Percentiles rank a stretch among this genome's conserved stretches.
Conservation (phyloP, 108 stramenopile genomes). For the Cyclotella choctawhatcheeana region DNA sequence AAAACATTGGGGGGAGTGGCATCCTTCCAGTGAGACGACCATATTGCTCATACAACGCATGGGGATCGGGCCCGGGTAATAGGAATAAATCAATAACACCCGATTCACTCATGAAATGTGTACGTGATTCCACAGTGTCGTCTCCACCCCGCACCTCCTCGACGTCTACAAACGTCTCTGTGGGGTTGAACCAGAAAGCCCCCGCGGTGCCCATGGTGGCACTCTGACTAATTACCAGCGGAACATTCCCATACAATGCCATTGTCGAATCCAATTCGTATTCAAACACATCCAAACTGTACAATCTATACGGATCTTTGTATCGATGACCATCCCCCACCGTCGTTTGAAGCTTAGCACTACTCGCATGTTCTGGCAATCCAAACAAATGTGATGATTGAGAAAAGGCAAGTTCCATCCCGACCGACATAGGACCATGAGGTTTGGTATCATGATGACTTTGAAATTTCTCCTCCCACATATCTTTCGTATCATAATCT, state of each 20-base stretch:
- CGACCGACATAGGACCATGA: conserved; percentile 94
- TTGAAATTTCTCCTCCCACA: conserved; percentile 94
- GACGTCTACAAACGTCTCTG: conserved; percentile 98
- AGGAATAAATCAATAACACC: conserved; percentile 92
- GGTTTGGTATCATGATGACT: conserved; percentile 92
- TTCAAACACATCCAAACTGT: conserved; percentile 99
- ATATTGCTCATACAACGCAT: conserved; percentile 88
- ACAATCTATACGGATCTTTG: conserved; percentile 97
- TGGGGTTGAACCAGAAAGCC: conserved; percentile 98
- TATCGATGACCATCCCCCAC: conserved; percentile 68
- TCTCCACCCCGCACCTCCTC: conserved; percentile 38
- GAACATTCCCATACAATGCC: conserved; percentile 97
- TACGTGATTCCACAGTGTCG: conserved; percentile 48
- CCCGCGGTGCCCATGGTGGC: conserved; percentile 78
- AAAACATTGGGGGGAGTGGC: conserved; percentile 94
- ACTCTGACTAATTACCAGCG: conserved; percentile 84
- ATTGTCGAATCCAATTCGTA: conserved; percentile 98
- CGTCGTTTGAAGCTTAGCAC: conserved; percentile 88
- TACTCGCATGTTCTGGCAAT: conserved; percentile 97
- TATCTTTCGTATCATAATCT: conserved; percentile 75
- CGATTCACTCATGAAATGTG: conserved; percentile 96
- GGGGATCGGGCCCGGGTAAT: conserved; percentile 79
- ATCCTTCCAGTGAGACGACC: conserved; percentile 85
- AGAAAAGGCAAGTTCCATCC: conserved; percentile 93
- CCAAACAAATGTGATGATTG: conserved; percentile 87